Evolutionary conservation across 2,329 filamentous ascomycete genomes (phyloP), one percentile per base, ranked within the genome.

Genomic region (Biscogniauxia sp.): DNA sequence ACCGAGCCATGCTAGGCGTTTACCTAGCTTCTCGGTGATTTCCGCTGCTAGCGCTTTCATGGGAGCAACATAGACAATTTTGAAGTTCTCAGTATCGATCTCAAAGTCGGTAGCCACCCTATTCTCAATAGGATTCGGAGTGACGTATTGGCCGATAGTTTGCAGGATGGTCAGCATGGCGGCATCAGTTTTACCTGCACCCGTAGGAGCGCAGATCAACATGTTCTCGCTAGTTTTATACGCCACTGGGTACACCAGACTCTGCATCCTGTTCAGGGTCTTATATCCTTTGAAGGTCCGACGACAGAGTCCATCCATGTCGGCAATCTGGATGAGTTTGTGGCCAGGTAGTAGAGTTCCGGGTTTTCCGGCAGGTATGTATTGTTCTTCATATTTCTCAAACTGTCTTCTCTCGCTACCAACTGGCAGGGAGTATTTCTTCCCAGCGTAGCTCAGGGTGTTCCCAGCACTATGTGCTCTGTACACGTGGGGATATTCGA

Each of bases 1-100:
- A 7, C 93, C 94, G 5, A 99, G 84, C 96, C 96, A 99, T 1
- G 92, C 90, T 3, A 99, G 84, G 25, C 94, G 88, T 74, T 92
- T 96, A 53, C 93, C 91, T 2, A 99, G 82, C 78, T 99, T 99
- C 41, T 93, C 92, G 0, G 95, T 98, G 50, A 99, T 90, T 77
- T 99, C 95, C 7, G 96, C 95, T 4, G 96, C 96, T 19, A 99
- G 81, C 0, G 95, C 96, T 76, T 99, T 99, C 96, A 99, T 99
- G 0, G 95, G 96, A 1, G 96, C 95, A 50, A 99, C 95, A 69
- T 99, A 99, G 59, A 99, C 93, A 69, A 99, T 94, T 77, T 99
- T 98, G 83, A 98, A 97, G 69, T 96, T 92, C 56, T 96, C 90
- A 0, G 87, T 79, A 60, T 90, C 84, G n/a, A 97, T 91, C 1